These are phyloP conservation scores for Schizochytrium sp. DNA, from an alignment of 108 stramenopile genomes.

Conservation along the genomic window DNA sequence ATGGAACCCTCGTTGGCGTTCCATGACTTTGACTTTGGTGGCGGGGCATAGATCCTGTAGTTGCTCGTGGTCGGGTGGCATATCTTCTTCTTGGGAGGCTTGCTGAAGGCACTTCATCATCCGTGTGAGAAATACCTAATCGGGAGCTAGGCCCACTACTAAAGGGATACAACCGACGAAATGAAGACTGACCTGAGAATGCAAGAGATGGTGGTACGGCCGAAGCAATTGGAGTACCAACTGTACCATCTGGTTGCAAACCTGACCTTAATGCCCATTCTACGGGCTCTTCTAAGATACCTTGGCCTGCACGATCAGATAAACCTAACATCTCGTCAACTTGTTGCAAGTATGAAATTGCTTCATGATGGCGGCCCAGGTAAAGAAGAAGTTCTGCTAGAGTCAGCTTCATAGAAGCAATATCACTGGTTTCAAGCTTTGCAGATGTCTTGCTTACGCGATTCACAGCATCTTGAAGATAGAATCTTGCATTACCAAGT, in stretches of 20 bases:
- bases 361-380: constrained; percentile 14
- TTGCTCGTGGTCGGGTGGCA: too few relatives aligned
- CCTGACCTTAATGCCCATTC: neutral
- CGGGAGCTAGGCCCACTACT: neutral
- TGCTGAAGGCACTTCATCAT: neutral
- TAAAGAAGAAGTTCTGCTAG: neutral
- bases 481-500: neutral
- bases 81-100: too few relatives aligned
- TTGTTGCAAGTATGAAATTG: neutral
- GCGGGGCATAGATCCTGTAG: too few relatives aligned
- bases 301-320: neutral
- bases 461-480: neutral
- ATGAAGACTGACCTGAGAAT: neutral
- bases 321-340: constrained; percentile 47
- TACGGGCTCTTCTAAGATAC: neutral
- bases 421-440: neutral
- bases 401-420: constrained; percentile 49
- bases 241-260: too few relatives aligned
- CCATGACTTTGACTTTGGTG: too few relatives aligned
- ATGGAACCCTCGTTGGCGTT: neutral
- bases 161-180: constrained; percentile 39
- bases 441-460: neutral
- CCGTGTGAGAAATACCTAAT: neutral
- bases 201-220: neutral
- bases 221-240: too few relatives aligned